Evolutionary conservation across 179 eudicot species (phyloP).

Genomic region (Beta corolliflora): DNA sequence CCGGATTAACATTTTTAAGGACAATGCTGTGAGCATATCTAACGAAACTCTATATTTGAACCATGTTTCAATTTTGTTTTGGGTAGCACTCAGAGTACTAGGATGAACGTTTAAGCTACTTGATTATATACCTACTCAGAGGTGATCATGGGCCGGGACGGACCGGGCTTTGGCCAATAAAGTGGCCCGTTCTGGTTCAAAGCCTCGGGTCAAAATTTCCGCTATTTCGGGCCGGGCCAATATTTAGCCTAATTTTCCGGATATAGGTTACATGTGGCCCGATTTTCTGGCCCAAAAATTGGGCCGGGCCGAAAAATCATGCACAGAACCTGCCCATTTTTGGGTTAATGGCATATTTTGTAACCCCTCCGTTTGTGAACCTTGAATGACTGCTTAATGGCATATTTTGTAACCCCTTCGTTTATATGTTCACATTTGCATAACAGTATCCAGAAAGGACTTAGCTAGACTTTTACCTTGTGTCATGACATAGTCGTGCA

Average conservation of each 20-base stretch:
- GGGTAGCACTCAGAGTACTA: neutral
- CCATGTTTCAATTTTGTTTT: neutral
- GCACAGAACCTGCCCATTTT: too few species aligned
- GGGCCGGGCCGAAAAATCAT: too few species aligned
- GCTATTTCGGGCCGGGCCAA: too few species aligned
- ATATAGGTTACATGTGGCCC: too few species aligned
- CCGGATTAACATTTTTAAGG: too few species aligned
- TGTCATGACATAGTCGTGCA: neutral
- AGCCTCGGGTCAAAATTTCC: too few species aligned
- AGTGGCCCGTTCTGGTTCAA: too few species aligned
- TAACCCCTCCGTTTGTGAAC: neutral
- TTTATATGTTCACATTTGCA: neutral
- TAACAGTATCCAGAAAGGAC: neutral
- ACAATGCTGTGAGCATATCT: neutral
- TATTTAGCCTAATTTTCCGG: too few species aligned
- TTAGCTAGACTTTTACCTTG: neutral
- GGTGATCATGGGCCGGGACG: too few species aligned
- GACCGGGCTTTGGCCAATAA: too few species aligned
- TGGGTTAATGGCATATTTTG: neutral
- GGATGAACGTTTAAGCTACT: neutral
- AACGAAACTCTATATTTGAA: neutral
- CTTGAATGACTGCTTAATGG: neutral
- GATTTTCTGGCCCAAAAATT: too few species aligned
- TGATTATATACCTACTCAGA: neutral
- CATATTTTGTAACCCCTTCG: neutral